phyloP scores from a whole-genome alignment of 345 rosid genomes.

The Melaleuca quinquenervia region DNA sequence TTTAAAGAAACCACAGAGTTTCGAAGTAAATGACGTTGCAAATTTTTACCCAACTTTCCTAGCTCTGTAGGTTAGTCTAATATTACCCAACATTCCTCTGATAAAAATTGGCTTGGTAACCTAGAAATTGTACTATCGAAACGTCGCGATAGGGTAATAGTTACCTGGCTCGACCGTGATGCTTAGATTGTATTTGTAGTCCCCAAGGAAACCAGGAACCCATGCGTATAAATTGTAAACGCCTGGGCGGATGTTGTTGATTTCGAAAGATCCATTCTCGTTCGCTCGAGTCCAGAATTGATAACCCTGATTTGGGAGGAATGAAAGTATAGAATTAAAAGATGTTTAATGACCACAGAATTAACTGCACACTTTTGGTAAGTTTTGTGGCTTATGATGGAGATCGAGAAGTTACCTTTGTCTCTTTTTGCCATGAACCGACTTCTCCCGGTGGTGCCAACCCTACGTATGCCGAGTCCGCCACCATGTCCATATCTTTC shows the following conservation, averaged over 20 bases:
- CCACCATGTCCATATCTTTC: too few relatives aligned
- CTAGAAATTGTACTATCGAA: too few relatives aligned
- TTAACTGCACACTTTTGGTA: not conserved
- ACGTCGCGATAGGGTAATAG: not conserved
- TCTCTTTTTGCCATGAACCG: constrained; percentile 33
- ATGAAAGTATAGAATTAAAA: too few relatives aligned
- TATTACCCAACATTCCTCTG: not conserved
- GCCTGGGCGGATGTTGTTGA: constrained; percentile 20
- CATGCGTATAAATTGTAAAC: constrained; percentile 22
- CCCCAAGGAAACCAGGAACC: constrained; percentile 28
- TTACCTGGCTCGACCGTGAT: constrained; percentile 16
- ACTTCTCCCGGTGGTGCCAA: constrained; percentile 18
- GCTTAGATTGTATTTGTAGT: constrained; percentile 9
- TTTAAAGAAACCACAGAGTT: not conserved
- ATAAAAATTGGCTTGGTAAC: not conserved
- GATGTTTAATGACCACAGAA: not conserved
- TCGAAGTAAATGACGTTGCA: too few relatives aligned
- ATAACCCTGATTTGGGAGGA: constrained; percentile 14
- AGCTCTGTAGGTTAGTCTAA: not conserved
- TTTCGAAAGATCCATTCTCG: constrained; percentile 9
- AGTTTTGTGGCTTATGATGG: not conserved
- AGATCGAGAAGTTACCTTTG: constrained; percentile 8
- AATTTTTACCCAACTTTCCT: too few relatives aligned
- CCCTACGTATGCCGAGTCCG: too few relatives aligned
- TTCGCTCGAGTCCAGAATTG: constrained; percentile 30